Base-by-base conservation (phyloP, 371 early-diverging fungal species). In the Mortierella sp. region DNA sequence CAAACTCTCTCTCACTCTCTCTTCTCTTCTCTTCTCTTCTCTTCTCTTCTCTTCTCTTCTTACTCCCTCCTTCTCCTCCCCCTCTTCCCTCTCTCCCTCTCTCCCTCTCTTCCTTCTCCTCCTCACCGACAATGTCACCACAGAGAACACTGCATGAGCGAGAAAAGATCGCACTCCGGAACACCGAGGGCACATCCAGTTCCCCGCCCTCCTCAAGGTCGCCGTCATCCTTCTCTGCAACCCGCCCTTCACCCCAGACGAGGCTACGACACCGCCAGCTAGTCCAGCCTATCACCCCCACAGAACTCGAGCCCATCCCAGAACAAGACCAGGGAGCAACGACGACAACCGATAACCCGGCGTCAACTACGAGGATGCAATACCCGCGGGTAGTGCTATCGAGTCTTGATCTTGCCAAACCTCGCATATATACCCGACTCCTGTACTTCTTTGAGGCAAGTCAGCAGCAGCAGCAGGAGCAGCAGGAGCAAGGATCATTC, bases 351-450 rank as follows among this genome's bases (percentile, higher is more conserved):
- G 48, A 24, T 58, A 24, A 48, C 37, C 39, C n/a, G n/a, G n/a
- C n/a, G n/a, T n/a, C n/a, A n/a, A n/a, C n/a, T n/a, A n/a, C n/a
- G n/a, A n/a, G n/a, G 11, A 61, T 71, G 77, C 79, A 66, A 10
- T 69, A 65, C 58, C 78, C 75, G 0, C 71, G 83, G 45, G 74
- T 82, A 14, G 66, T 64, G 34, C 75, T 82, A 9, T 82, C 83
- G 8, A 78, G 83, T 45, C 70, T 82, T n/a, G 83, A 82, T 78
- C 75, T 82, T 47, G 75, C 78, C 31, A 77, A 78, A 63, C 79
- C 83, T 61, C 83, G 83, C 48, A 78, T 78, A 66, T 82, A 78
- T 78, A 82, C 83, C 78, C 83, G 83, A 34, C 63, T 82, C 44
- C 64, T 82, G 40, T 82, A 82, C 78, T 82, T 82, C 72, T 82